These are phyloP conservation scores for Trifolium subterraneum DNA, from an alignment of 306 rosid species.

Conservation along the genomic window DNA sequence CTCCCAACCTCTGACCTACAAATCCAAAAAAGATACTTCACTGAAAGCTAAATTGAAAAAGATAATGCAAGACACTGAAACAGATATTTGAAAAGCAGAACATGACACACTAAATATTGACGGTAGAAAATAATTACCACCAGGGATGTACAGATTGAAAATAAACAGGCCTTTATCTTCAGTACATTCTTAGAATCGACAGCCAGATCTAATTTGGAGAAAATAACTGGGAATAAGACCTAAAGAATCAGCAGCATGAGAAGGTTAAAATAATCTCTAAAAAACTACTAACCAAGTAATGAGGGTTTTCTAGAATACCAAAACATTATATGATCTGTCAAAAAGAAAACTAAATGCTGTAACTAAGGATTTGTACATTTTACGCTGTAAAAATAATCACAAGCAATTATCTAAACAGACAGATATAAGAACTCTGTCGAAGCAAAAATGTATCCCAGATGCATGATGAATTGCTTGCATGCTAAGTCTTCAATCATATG, in stretches of 20 bases:
- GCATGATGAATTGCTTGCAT: constrained; percentile 18
- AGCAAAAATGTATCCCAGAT: neutral
- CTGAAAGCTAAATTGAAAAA: constrained; percentile 29
- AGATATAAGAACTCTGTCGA: constrained; percentile 14
- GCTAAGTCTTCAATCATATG: constrained; percentile 22
- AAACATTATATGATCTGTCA: constrained; percentile 16
- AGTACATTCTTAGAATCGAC: constrained; percentile 52
- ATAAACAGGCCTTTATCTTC: constrained; percentile 75
- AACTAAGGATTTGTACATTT: constrained; percentile 19
- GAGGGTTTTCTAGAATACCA: constrained; percentile 36
- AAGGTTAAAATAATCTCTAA: constrained; percentile 35
- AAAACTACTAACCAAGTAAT: constrained; percentile 20
- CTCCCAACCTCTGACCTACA: constrained; percentile 72
- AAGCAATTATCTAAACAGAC: constrained; percentile 30
- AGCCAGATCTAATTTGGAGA: constrained; percentile 61
- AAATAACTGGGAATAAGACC: constrained; percentile 73
- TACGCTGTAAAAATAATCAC: neutral
- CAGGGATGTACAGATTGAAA: constrained; percentile 83
- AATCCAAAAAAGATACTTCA: constrained; percentile 43
- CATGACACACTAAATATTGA: constrained; percentile 28
- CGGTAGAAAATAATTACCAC: constrained; percentile 55
- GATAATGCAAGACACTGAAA: constrained; percentile 36
- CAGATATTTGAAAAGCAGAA: constrained; percentile 31
- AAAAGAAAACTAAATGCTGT: constrained; percentile 18
- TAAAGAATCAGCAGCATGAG: constrained; percentile 38